These are phyloP conservation scores for Solanum chaucha DNA, from an alignment of 257 asterid genomes.

Conservation along the genomic window DNA sequence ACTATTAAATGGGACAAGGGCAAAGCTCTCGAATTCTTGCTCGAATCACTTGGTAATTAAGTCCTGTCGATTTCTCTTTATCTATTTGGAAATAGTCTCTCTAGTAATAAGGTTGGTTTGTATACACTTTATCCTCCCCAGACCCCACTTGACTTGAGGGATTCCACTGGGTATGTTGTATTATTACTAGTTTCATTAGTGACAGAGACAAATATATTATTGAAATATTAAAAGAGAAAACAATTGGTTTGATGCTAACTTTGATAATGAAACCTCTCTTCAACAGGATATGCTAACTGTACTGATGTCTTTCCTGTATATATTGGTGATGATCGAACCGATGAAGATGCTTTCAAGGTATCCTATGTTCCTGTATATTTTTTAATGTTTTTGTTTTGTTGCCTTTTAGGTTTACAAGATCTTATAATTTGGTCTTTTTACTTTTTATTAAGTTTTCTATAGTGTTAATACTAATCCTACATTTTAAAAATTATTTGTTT, in stretches of 20 bases:
- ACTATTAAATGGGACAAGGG: constrained; percentile 98
- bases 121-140: not conserved
- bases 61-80: not conserved
- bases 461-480: not conserved
- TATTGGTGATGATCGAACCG: constrained; percentile 86
- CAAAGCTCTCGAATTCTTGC: constrained; percentile 82
- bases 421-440: not conserved
- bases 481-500: not conserved
- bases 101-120: not conserved
- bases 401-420: not conserved
- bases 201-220: not conserved
- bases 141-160: not conserved
- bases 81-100: not conserved
- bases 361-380: constrained; percentile 2
- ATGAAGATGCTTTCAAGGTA: constrained; percentile 95
- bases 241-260: not conserved
- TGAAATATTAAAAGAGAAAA: not conserved
- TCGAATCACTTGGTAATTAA: constrained; percentile 73
- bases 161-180: not conserved
- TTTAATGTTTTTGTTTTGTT: not conserved
- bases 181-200: not conserved
- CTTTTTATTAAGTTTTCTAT: not conserved
- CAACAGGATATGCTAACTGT: constrained; percentile 38
- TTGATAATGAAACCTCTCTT: not conserved
- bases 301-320: constrained; percentile 71